A percentile compares a stretch with the other conserved stretches of the same genome.
Evolutionary conservation across 345 rosid genomes (phyloP).

Genomic region (Gossypium stocksii): DNA sequence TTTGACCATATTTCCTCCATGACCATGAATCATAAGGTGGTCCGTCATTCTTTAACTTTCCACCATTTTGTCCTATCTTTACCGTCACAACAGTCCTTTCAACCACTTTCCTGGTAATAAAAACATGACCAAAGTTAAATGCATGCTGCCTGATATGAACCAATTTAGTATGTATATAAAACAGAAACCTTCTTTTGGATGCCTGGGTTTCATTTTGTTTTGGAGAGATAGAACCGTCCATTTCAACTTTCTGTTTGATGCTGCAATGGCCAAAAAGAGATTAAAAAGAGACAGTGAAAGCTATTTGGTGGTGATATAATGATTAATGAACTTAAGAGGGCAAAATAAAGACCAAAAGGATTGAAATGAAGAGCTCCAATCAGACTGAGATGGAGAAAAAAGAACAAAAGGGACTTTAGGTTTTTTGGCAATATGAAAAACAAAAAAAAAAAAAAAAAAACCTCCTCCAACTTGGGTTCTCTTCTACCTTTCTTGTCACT

Average conservation of each 20-base stretch:
- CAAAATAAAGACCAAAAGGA: not conserved
- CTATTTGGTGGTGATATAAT: not conserved
- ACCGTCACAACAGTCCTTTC: slow-evolving; percentile 57
- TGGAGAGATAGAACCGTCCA: slow-evolving; percentile 37
- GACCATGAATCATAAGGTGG: slow-evolving; percentile 72
- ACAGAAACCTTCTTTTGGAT: slow-evolving; percentile 46
- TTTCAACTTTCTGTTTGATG: slow-evolving; percentile 10
- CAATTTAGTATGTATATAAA: not conserved
- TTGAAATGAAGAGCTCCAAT: slow-evolving; percentile 8
- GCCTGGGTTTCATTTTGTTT: slow-evolving; percentile 33
- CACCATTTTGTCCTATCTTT: slow-evolving; percentile 41
- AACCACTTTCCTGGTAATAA: slow-evolving; percentile 44
- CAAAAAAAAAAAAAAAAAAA: not conserved
- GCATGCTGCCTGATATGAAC: too few relatives aligned
- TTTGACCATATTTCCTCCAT: slow-evolving; percentile 76
- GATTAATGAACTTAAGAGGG: not conserved
- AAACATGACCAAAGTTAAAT: not conserved
- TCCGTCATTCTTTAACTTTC: slow-evolving; percentile 55
- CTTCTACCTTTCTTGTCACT: slow-evolving; percentile 26
- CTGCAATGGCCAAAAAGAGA: slow-evolving; percentile 1
- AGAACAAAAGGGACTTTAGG: not conserved
- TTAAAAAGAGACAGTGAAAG: slow-evolving; percentile 1
- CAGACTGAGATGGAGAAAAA: slow-evolving; percentile 11
- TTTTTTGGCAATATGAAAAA: slow-evolving; percentile 32
- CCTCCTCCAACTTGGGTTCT: slow-evolving; percentile 29